Evolutionary conservation across 306 rosid species (phyloP).

Genomic region (Trichosanthes cucumerina): DNA sequence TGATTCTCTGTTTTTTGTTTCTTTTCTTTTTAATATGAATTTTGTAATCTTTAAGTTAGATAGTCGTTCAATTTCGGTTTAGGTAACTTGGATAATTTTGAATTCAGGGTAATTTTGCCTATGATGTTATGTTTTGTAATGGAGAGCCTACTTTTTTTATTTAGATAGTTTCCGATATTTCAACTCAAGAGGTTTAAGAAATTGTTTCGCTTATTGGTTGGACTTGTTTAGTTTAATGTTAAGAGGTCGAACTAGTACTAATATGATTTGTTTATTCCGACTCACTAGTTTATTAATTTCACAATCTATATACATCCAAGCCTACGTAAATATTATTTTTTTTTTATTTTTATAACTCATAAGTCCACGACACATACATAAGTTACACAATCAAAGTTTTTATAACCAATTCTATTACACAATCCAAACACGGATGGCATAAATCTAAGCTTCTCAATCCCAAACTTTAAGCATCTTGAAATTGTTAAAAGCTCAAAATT

Average conservation of each 20-base stretch:
- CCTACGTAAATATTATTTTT: no score
- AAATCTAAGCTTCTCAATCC: not conserved
- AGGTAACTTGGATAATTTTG: not conserved
- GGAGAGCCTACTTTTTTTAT: not conserved
- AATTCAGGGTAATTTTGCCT: not conserved
- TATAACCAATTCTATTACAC: not conserved
- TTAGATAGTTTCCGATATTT: not conserved
- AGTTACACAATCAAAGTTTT: not conserved
- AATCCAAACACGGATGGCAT: not conserved
- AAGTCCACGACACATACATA: not conserved
- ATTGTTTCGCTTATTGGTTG: not conserved
- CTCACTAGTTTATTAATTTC: no score
- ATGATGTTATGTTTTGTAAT: not conserved
- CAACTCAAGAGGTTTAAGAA: not conserved
- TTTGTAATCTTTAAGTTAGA: no score
- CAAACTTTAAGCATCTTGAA: not conserved
- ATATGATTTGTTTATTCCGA: not conserved
- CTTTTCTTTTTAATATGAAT: not conserved
- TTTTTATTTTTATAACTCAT: not conserved
- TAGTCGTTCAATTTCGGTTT: no score
- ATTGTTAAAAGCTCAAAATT: not conserved
- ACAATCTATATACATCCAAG: no score
- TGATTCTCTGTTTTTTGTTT: not conserved
- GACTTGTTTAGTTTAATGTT: not conserved
- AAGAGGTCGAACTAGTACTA: no score